Conservation (phyloP, 2,329 filamentous ascomycete genomes). For the Davidsoniella eucalypti region DNA sequence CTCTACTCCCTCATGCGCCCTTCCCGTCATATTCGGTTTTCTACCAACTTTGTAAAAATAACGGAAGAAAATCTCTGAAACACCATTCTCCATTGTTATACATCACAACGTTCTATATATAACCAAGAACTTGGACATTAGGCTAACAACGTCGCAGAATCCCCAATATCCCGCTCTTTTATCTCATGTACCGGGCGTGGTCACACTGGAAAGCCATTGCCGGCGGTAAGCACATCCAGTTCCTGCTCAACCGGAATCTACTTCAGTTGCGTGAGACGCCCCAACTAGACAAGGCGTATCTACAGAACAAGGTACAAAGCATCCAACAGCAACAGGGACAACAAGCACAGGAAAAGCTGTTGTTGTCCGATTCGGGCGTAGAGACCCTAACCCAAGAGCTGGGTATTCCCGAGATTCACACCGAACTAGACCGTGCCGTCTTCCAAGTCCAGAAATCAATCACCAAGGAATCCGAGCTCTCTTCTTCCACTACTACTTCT, state of each 20-base stretch:
- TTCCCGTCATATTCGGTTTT: too few species aligned
- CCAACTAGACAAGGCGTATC: constrained; percentile 59
- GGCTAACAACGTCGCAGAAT: constrained; percentile 34
- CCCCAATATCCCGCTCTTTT: constrained; percentile 94
- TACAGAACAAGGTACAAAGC: constrained; percentile 15
- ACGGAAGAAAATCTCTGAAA: too few species aligned
- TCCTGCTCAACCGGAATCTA: constrained; percentile 58
- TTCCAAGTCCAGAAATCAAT: constrained; percentile 49
- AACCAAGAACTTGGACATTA: not conserved
- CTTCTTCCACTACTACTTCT: not conserved
- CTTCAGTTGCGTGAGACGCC: constrained; percentile 48
- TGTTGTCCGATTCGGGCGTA: constrained; percentile 14
- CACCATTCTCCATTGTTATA: too few species aligned
- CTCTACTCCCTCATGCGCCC: too few species aligned
- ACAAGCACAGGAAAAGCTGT: constrained; percentile 15
- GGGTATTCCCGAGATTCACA: constrained; percentile 50
- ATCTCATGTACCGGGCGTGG: constrained; percentile 79
- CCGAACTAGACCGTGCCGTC: constrained; percentile 60
- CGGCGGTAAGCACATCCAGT: constrained; percentile 72
- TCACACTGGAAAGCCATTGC: constrained; percentile 77
- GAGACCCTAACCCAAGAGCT: constrained; percentile 32
- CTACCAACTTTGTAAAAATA: too few species aligned
- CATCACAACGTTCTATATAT: not conserved
- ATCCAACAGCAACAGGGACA: constrained; percentile 15
- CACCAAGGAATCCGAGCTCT: constrained; percentile 19